A percentile compares a stretch with the other conserved stretches of the same genome.
phyloP scores from a whole-genome alignment of 306 rosid species.

The Sechiopsis laciniata region DNA sequence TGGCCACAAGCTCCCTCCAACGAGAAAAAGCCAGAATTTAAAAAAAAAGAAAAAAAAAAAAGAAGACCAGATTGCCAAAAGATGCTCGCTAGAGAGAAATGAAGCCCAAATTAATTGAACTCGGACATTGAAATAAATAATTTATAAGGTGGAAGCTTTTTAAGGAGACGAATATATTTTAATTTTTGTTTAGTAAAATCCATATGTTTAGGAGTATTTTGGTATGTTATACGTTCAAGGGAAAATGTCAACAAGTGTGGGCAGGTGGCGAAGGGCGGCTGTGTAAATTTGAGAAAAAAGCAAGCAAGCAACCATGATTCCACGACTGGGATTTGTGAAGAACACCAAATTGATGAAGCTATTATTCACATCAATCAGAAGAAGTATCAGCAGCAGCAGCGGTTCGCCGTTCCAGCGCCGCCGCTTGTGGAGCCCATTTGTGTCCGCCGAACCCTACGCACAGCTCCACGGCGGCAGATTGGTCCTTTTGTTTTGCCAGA shows the following conservation, averaged over 20 bases:
- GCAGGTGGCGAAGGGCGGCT: not conserved
- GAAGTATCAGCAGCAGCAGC: not conserved
- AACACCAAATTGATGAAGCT: not conserved
- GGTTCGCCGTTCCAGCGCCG: not conserved
- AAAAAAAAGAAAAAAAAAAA: no score
- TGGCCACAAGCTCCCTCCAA: no score
- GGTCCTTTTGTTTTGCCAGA: slow-evolving; percentile 13
- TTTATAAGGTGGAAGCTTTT: no score
- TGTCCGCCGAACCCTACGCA: not conserved
- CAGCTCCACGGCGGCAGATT: not conserved
- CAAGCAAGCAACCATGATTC: not conserved
- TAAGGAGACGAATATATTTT: no score
- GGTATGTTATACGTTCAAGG: no score
- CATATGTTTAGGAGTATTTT: no score
- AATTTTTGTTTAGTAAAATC: no score
- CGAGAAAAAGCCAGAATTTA: no score
- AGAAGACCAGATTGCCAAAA: no score
- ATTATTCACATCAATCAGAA: not conserved
- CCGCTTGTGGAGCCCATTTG: not conserved
- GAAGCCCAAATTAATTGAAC: no score
- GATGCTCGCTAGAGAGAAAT: no score
- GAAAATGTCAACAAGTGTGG: not conserved
- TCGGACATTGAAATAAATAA: no score
- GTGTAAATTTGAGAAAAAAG: not conserved
- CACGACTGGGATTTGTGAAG: not conserved